Conservation (phyloP, 495 filamentous ascomycete genomes). For the Penicillium canescens region DNA sequence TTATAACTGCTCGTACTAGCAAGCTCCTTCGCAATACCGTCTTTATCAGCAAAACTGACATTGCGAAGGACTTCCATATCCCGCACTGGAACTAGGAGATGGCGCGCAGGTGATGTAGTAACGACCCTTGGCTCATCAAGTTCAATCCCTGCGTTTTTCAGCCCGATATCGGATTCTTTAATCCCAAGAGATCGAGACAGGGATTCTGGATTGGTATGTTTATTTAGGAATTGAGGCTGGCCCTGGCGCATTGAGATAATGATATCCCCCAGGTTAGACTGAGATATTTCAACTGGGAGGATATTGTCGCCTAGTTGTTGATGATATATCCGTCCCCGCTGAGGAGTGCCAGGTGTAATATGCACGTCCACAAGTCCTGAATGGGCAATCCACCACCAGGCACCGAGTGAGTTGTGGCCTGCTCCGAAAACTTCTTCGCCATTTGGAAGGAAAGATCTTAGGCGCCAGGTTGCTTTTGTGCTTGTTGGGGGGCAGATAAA, state of each 20-base stretch:
- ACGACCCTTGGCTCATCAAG: conserved; percentile 7
- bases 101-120: conserved; percentile 18
- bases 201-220: conserved; percentile 5
- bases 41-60: conserved; percentile 2
- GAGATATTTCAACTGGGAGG: conserved; percentile 7
- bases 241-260: conserved; percentile 11
- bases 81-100: conserved; percentile 15
- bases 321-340: background rate
- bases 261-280: background rate
- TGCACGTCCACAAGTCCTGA: conserved; percentile 1
- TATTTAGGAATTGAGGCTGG: conserved; percentile 3
- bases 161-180: background rate
- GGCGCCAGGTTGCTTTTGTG: conserved; percentile 7
- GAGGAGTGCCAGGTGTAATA: background rate
- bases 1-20: conserved; percentile 3
- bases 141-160: background rate
- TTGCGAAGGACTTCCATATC: background rate
- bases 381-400: conserved; percentile 18
- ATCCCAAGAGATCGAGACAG: conserved; percentile 9
- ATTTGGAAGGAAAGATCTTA: conserved; percentile 19
- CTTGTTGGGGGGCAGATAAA: conserved; percentile 17
- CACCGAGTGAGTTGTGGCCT: conserved; percentile 18
- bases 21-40: conserved; percentile 5
- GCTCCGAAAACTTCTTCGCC: conserved; percentile 19
- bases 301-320: conserved; percentile 12